Evolutionary conservation across 768 basidiomycete genomes (phyloP).

Genomic region (Boletellus ananas): DNA sequence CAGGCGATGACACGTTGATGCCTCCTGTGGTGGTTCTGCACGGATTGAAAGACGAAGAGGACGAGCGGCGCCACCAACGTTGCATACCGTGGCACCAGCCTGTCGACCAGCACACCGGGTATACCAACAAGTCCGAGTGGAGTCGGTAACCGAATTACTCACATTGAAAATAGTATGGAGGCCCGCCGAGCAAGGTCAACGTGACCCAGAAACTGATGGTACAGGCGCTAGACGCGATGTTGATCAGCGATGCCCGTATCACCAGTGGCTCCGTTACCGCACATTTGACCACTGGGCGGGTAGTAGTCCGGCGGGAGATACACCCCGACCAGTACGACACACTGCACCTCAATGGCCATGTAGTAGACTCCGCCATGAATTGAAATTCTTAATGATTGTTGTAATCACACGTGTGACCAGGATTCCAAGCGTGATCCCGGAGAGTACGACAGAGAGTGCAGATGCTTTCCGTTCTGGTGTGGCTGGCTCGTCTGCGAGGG

Average conservation of each 20-base stretch:
- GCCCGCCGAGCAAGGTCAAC: constrained; percentile 70
- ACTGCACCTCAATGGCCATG: constrained; percentile 70
- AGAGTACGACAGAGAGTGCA: constrained; percentile 71
- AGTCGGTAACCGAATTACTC: constrained; percentile 14
- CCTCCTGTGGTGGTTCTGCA: constrained; percentile 72
- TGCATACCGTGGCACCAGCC: constrained; percentile 73
- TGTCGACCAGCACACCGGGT: constrained; percentile 69
- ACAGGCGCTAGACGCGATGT: constrained; percentile 56
- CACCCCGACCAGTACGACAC: constrained; percentile 49
- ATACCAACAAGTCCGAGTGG: constrained; percentile 72
- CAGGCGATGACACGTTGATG: constrained; percentile 60
- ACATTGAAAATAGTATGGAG: constrained; percentile 75
- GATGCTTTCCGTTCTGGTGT: constrained; percentile 67
- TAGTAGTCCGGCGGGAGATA: constrained; percentile 84
- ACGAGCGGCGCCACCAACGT: constrained; percentile 51
- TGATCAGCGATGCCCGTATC: constrained; percentile 62
- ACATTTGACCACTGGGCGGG: constrained; percentile 78
- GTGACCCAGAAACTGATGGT: constrained; percentile 65
- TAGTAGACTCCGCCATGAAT: constrained; percentile 75
- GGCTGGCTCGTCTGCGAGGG: constrained; percentile 78
- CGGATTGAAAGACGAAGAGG: constrained; percentile 49
- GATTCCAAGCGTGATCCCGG: constrained; percentile 67
- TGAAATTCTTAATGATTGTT: constrained; percentile 72
- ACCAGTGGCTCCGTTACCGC: constrained; percentile 74
- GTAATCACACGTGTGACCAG: constrained; percentile 66